phyloP scores from a whole-genome alignment of 1,284 basidiomycete species.

The Gymnopus androsaceus region DNA sequence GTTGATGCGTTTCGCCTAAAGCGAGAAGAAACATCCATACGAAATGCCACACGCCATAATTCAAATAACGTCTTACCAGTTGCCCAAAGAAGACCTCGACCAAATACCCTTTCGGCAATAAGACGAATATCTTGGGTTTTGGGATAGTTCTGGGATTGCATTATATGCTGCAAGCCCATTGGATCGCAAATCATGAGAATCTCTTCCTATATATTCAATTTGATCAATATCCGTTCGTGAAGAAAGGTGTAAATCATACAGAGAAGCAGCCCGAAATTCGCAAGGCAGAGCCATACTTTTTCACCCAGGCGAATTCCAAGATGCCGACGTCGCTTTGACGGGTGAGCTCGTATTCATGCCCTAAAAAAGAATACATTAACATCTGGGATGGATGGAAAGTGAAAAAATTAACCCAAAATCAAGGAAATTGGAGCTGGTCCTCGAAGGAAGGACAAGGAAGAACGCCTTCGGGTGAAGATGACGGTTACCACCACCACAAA shows the following conservation, averaged over 20 bases:
- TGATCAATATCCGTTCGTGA: neutral
- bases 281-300: conserved; percentile 31
- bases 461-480: neutral
- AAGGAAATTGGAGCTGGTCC: conserved; percentile 15
- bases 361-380: conserved; percentile 16
- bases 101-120: conserved; percentile 19
- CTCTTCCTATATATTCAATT: conserved; percentile 15
- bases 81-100: conserved; percentile 23
- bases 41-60: neutral
- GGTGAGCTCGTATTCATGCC: conserved; percentile 23
- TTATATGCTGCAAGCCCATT: conserved; percentile 28
- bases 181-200: conserved; percentile 28
- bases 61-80: conserved; percentile 17
- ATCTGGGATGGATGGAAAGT: neutral
- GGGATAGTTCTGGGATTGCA: conserved; percentile 29
- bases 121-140: conserved; percentile 20
- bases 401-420: conserved; percentile 10
- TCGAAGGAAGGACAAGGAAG: conserved; percentile 2
- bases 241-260: conserved; percentile 3
- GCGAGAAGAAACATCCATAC: neutral
- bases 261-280: conserved; percentile 26
- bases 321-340: conserved; percentile 33
- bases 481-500: neutral
- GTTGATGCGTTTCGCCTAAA: conserved; percentile 25
- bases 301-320: conserved; percentile 27